Base-by-base conservation (phyloP, 352 stramenopile genomes). In the Phytophthora fragariae region DNA sequence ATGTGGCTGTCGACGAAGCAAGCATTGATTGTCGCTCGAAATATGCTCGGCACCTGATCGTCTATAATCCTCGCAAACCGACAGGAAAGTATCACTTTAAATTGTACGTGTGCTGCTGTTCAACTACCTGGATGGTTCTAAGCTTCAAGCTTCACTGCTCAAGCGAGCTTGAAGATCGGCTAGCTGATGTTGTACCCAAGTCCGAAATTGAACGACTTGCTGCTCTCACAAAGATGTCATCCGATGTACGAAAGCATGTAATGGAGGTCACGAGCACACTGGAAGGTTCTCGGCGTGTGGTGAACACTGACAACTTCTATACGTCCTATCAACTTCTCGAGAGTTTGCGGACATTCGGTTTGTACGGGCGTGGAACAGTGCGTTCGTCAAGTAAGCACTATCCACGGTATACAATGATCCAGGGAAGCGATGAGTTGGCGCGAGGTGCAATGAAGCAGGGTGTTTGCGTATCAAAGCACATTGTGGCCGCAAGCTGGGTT, bases 71-170 rank as follows among this genome's bases (percentile, higher is more conserved):
- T 12, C 33, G 33, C 8, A 39, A 39, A 11, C 33, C 33, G 8
- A 64, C 57, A 27, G 57, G 57, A 1, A 64, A 64, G 15, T 64
- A 56, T 17, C 57, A 64, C 15, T 64, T 64, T 39, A 64, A 64
- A n/a, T 7, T 64, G 7, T 64, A 64, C 17, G 29, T 19, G 2
- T 64, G 57, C 27, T 64, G 21, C 9, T 64, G 57, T 14, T 64
- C 41, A 11, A 46, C 39, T 5, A 44, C 57, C 4, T 56, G 57
- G 57, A 4, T 64, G 1, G 44, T 64, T 24, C 29, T 64, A n/a
- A n/a, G n/a, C n/a, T n/a, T n/a, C n/a, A 56, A 57, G 11, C 58
- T 65, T n/a, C 50, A 60, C 19, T 68, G 61, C 14, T 37, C 61
- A 2, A 68, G 50, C 15, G 19, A 68, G 4, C 31, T 68, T 6